Conservation (phyloP, 495 filamentous ascomycete genomes). For the Bathelium albidoporum region DNA sequence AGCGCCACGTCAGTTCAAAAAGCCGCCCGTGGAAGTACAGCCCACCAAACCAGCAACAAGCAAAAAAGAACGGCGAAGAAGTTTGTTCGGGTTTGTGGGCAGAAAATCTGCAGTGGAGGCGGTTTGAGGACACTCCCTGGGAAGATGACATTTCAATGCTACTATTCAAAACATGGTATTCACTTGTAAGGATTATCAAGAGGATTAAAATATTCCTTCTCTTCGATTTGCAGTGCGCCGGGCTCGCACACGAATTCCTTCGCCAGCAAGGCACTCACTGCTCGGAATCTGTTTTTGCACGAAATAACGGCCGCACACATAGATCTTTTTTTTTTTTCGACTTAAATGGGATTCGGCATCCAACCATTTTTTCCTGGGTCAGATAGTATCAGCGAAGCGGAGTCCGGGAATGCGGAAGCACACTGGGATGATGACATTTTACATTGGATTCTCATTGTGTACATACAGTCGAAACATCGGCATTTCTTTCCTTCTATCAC, state of each 20-base stretch:
- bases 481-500: not conserved
- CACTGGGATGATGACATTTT: not conserved
- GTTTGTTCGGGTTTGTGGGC: not conserved
- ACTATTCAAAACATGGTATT: no score
- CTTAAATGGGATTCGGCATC: no score
- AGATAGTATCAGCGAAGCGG: not conserved
- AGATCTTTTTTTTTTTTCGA: no score
- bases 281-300: not conserved
- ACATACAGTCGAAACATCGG: not conserved
- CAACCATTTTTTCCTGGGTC: not conserved
- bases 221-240: not conserved
- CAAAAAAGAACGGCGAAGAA: not conserved
- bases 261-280: not conserved
- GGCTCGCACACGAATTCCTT: not conserved
- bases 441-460: not conserved
- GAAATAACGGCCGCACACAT: not conserved
- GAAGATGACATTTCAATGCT: not conserved
- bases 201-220: no score
- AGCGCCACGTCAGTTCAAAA: not conserved
- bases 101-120: not conserved
- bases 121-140: not conserved
- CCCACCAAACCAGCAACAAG: not conserved
- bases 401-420: no score
- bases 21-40: not conserved
- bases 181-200: no score